Evolutionary conservation across 148 eudicot species (phyloP), one percentile per base, ranked within the genome.

Genomic region (Chenopodium quinoa): DNA sequence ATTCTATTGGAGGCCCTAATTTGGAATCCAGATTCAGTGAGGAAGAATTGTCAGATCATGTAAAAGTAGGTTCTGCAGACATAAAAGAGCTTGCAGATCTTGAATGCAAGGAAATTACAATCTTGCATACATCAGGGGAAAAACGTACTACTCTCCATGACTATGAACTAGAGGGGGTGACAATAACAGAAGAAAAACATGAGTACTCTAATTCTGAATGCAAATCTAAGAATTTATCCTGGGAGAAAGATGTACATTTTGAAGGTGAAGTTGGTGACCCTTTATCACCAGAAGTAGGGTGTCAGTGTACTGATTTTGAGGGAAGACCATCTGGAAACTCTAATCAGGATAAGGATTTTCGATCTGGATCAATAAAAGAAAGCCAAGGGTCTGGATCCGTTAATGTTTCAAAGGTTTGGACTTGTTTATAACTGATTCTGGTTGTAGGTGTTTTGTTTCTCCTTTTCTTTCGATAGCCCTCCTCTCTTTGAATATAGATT

Each of bases 381-480:
- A 76, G 56, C 37, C 83, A 79, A 71, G 82, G 54, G 11, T 63
- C 46, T 81, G 87, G 80, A 40, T 56, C 73, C 25, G 10, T 56
- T 84, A 82, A 69, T 66, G 23, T 69, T 27, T 75, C 76, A 4
- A 81, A 86, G 91, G 90, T 89, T 82, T 62, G 40, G 10, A 44
- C 58, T 64, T 37, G 47, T 65, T 72, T 54, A 20, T 11, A 37
- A 60, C 34, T 23, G 17, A 56, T 46, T 69, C 64, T 71, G 2
- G 19, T 81, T 48, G n/a, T n/a, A 67, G 58, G 27, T 29, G 75
- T 71, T 71, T 71, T 12, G 19, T 54, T 7, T 75, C 4, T n/a
- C 32, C 6, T 31, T 54, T 4, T 29, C 10, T 72, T 4, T 7
- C 46, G 27, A 14, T 11, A 19, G 13, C 27, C 16, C 14, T 47